Percentiles rank a stretch among this genome's conserved stretches.
Conservation (phyloP, 202 grass and related monocot species). For the Saccharum hybrid region DNA sequence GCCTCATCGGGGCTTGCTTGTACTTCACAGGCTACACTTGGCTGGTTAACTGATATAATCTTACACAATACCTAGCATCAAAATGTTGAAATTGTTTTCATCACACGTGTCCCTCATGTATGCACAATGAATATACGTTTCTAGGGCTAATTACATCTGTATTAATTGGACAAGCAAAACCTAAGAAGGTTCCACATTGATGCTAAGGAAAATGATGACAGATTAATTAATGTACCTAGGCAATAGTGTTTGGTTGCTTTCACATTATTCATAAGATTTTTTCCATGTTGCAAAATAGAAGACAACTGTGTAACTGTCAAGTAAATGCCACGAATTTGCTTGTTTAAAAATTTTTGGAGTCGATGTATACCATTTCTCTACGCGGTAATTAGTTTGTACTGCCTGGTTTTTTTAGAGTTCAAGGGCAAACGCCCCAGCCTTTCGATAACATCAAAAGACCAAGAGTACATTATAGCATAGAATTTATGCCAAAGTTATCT, state of each 20-base stretch:
- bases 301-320: neutral
- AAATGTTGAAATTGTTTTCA: constrained; percentile 1
- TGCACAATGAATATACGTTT: neutral
- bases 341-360: neutral
- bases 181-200: neutral
- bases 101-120: neutral
- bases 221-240: constrained; percentile 16
- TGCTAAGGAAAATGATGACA: neutral
- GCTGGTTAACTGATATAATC: constrained; percentile 8
- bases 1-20: constrained; percentile 9
- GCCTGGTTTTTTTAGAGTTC: neutral
- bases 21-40: neutral
- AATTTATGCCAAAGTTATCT: too few relatives aligned
- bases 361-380: neutral
- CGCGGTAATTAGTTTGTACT: neutral
- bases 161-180: neutral
- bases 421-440: too few relatives aligned
- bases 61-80: neutral
- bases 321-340: neutral
- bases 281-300: neutral
- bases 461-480: too few relatives aligned
- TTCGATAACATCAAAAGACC: too few relatives aligned
- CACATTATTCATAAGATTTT: neutral
- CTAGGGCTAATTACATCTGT: neutral
- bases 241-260: neutral